phyloP scores from a whole-genome alignment of 1,284 basidiomycete species.

The Trametes versicolor region DNA sequence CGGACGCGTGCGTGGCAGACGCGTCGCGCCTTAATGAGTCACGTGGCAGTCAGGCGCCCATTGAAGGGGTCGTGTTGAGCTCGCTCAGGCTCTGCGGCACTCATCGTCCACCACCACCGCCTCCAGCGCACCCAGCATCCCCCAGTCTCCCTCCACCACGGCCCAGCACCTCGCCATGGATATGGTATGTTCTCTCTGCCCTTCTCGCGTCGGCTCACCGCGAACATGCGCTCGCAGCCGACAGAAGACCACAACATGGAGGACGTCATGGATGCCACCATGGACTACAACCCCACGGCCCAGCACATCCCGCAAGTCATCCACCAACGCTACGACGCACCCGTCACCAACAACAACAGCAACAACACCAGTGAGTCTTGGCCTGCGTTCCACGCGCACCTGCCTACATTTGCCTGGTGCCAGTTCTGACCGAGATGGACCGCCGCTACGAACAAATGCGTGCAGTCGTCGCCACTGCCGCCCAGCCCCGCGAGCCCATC shows the following conservation, averaged over 20 bases:
- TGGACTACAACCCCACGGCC: conserved; percentile 30
- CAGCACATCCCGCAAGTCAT: conserved; percentile 24
- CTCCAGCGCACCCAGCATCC: conserved; percentile 10
- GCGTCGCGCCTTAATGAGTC: conserved; percentile 27
- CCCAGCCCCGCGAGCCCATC: conserved; percentile 36
- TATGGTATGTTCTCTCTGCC: conserved; percentile 18
- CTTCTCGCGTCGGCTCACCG: not conserved
- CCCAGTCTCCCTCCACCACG: not conserved
- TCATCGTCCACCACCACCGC: conserved; percentile 23
- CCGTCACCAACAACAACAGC: conserved; percentile 7
- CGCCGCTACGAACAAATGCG: conserved; percentile 38
- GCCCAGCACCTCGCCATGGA: conserved; percentile 10
- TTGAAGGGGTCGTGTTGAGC: conserved; percentile 27
- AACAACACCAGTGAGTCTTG: conserved; percentile 29
- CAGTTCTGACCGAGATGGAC: conserved; percentile 40
- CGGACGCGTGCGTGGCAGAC: not conserved
- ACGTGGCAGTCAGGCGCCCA: conserved; percentile 19
- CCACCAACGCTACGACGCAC: conserved; percentile 19
- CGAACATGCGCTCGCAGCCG: conserved; percentile 10
- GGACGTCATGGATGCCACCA: conserved; percentile 34
- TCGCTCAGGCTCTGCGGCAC: conserved; percentile 23
- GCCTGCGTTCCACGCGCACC: conserved; percentile 28
- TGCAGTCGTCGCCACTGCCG: conserved; percentile 29
- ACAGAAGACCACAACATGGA: conserved; percentile 38
- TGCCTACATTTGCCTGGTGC: conserved; percentile 30